Percentiles rank a stretch among this genome's conserved stretches.
Evolutionary conservation across 495 filamentous ascomycete species (phyloP).

Genomic region (Lasiosphaeria ovina): DNA sequence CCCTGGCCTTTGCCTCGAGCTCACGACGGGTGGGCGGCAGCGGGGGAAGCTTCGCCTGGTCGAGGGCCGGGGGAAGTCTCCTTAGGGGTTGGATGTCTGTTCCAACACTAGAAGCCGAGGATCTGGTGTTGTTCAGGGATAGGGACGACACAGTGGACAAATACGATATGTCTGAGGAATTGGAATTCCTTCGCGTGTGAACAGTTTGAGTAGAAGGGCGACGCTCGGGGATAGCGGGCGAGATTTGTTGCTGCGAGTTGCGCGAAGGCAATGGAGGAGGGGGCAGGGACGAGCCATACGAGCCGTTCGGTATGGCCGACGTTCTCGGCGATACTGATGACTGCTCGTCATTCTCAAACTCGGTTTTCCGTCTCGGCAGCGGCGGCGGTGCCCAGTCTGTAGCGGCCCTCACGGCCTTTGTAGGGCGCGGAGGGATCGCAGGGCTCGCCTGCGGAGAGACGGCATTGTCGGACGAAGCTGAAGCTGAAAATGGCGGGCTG

Average conservation of each 20-base stretch:
- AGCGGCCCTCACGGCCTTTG: constrained; percentile 25
- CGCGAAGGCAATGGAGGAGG: constrained; percentile 42
- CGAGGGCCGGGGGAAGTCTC: constrained; percentile 48
- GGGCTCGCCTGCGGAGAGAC: constrained; percentile 28
- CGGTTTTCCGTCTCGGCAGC: constrained; percentile 40
- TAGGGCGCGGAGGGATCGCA: constrained; percentile 37
- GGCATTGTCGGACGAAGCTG: constrained; percentile 20
- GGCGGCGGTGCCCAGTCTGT: constrained; percentile 31
- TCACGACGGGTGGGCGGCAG: constrained; percentile 47
- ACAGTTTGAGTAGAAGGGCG: constrained; percentile 37
- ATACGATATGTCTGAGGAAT: constrained; percentile 45
- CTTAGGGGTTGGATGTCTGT: constrained; percentile 32
- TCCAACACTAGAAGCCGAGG: constrained; percentile 30
- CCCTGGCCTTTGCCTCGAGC: constrained; percentile 43
- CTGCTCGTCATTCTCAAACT: constrained; percentile 7
- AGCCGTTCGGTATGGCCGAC: constrained; percentile 21
- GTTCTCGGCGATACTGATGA: not conserved
- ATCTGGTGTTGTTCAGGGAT: constrained; percentile 35
- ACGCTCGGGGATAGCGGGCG: constrained; percentile 42
- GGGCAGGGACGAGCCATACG: constrained; percentile 1
- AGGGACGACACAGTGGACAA: constrained; percentile 43
- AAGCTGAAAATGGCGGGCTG: constrained; percentile 9
- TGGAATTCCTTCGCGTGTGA: constrained; percentile 41
- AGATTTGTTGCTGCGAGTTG: constrained; percentile 30
- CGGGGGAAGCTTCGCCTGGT: constrained; percentile 50